Conservation (phyloP, 1,284 basidiomycete species). For the Sanguinoderma infundibulare region DNA sequence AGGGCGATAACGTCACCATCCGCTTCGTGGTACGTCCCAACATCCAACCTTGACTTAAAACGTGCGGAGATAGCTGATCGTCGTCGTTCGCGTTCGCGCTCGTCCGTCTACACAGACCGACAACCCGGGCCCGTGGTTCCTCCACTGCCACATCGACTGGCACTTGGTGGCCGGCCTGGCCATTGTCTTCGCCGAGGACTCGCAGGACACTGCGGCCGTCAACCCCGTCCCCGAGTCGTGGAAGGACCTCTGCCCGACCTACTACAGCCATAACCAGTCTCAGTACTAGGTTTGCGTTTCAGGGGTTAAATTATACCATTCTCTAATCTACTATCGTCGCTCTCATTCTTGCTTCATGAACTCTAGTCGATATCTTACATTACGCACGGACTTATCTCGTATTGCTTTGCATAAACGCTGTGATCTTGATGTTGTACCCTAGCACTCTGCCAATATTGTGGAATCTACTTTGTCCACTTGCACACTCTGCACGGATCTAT, state of each 20-base stretch:
- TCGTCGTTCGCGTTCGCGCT: background rate
- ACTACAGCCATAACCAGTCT: constrained; percentile 1
- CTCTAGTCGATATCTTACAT: no score
- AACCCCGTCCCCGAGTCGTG: constrained; percentile 25
- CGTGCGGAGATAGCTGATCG: background rate
- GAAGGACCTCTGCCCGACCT: constrained; percentile 26
- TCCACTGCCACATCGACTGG: constrained; percentile 34
- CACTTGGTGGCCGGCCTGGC: constrained; percentile 35
- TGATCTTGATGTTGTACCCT: no score
- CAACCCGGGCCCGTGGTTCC: constrained; percentile 31
- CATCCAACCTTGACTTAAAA: background rate
- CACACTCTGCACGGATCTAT: no score
- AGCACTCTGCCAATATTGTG: no score
- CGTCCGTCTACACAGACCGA: constrained; percentile 22
- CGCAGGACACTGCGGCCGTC: constrained; percentile 7
- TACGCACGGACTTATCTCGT: no score
- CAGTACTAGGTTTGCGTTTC: background rate
- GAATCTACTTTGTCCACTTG: no score
- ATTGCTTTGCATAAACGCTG: no score
- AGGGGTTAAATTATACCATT: background rate
- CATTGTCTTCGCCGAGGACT: constrained; percentile 34
- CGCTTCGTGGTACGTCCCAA: constrained; percentile 9
- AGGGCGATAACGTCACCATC: constrained; percentile 12
- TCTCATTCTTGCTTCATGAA: background rate
- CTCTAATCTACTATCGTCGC: no score